Evolutionary conservation across 805 yeast genomes (phyloP).

Genomic region (Lachancea meyersii): DNA sequence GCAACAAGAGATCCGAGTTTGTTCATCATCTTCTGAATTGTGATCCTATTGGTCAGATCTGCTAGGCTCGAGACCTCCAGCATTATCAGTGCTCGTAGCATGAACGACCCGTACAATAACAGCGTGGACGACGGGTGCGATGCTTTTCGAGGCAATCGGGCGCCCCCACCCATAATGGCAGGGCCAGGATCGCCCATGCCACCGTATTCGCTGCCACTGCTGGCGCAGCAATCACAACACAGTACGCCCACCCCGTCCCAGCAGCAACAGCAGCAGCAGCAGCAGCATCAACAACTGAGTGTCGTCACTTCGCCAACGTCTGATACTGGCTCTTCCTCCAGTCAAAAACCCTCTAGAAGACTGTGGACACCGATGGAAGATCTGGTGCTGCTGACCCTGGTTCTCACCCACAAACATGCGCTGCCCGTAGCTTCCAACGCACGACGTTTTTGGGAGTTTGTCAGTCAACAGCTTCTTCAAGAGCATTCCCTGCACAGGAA

Average conservation of each 20-base stretch:
- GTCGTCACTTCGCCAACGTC: background rate
- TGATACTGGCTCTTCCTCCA: background rate
- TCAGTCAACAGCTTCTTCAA: conserved; percentile 18
- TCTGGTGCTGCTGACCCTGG: conserved; percentile 4
- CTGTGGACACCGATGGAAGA: conserved; percentile 9
- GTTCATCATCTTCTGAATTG: no score
- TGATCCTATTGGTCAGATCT: no score
- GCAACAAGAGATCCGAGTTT: no score
- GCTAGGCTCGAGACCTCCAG: no score
- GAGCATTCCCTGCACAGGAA: conserved; percentile 20
- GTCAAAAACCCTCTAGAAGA: background rate
- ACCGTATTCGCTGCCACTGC: background rate
- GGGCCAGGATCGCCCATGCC: background rate
- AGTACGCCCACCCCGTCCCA: background rate
- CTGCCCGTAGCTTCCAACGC: conserved; percentile 4
- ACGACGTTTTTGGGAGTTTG: conserved; percentile 21
- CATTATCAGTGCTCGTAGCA: no score
- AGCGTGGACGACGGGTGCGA: conserved; percentile 5
- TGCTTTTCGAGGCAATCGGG: conserved; percentile 4
- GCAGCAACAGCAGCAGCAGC: background rate
- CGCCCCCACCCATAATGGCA: conserved; percentile 2
- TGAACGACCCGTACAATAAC: background rate
- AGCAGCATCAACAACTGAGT: background rate
- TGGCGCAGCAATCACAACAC: background rate
- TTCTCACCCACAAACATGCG: conserved; percentile 4